These are phyloP conservation scores for Cadophora sp. DNA, from an alignment of 2,329 filamentous ascomycete species.

Conservation along the genomic window DNA sequence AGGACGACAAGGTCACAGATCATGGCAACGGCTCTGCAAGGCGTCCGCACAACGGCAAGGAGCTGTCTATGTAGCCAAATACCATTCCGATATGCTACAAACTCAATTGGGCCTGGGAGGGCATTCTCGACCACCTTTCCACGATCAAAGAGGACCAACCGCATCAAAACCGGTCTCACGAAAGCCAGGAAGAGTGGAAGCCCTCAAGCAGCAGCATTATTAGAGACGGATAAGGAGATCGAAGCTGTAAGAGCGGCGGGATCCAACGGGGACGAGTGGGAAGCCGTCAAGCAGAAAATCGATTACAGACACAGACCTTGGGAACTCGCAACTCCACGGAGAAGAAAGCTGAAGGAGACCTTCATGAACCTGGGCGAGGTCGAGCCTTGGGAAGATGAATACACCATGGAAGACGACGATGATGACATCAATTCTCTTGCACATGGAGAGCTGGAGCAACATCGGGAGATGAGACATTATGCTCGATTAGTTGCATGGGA, in stretches of 20 bases:
- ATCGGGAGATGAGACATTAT: conserved; percentile 88
- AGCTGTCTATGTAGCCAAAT: conserved; percentile 36
- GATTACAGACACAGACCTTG: conserved; percentile 22
- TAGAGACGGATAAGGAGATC: background rate
- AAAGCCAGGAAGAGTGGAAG: conserved; percentile 26
- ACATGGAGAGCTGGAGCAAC: conserved; percentile 86
- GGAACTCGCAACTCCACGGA: conserved; percentile 19
- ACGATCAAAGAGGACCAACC: conserved; percentile 27
- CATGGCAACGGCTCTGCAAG: conserved; percentile 44
- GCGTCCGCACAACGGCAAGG: conserved; percentile 40
- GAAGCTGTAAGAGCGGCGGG: background rate
- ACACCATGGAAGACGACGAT: conserved; percentile 65
- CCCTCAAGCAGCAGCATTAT: conserved; percentile 15
- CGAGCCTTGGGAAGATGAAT: conserved; percentile 42
- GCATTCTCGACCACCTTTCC: conserved; percentile 37
- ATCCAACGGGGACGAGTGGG: conserved; percentile 25
- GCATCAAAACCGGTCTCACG: conserved; percentile 7
- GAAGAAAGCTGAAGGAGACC: conserved; percentile 41
- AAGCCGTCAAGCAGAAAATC: conserved; percentile 15
- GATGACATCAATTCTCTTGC: conserved; percentile 85
- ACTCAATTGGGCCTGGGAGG: conserved; percentile 36
- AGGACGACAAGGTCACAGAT: conserved; percentile 18
- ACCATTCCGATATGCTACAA: conserved; percentile 27
- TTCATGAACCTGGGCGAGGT: conserved; percentile 45
- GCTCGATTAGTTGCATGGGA: conserved; percentile 91